These are phyloP conservation scores for Septoria linicola DNA, from an alignment of 2,329 filamentous ascomycete genomes.

Conservation along the genomic window DNA sequence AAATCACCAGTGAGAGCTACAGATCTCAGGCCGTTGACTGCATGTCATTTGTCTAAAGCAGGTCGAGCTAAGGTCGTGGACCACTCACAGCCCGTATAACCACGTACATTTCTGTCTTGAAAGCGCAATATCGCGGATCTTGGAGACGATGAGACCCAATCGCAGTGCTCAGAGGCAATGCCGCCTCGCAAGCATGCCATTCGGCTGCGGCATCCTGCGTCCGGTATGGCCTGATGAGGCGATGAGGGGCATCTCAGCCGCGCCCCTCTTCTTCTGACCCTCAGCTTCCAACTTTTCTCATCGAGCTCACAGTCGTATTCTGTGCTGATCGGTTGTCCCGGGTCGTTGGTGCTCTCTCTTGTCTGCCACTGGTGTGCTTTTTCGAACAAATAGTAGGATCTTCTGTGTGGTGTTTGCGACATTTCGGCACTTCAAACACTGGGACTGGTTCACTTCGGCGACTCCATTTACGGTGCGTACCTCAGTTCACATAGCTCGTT, in stretches of 20 bases:
- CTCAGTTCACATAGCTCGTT: conserved; percentile 14
- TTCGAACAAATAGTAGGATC: too few species aligned
- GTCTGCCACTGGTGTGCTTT: conserved; percentile 1
- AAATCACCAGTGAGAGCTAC: conserved; percentile 15
- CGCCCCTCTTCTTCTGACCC: conserved; percentile 14
- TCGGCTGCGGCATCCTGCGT: conserved; percentile 21
- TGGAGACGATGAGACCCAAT: conserved; percentile 12
- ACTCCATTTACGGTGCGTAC: conserved; percentile 1
- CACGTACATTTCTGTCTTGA: conserved; percentile 2
- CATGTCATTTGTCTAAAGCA: conserved; percentile 22
- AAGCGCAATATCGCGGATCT: conserved; percentile 10
- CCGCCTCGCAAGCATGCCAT: conserved; percentile 14
- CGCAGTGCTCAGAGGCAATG: conserved; percentile 4
- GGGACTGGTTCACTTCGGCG: neutral
- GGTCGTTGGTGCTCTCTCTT: conserved; percentile 2
- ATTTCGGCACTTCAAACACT: conserved; percentile 10
- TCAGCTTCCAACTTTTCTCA: conserved; percentile 10
- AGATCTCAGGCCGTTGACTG: conserved; percentile 8
- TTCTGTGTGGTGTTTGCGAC: neutral
- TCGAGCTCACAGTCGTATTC: conserved; percentile 2
- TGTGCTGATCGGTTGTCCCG: conserved; percentile 11
- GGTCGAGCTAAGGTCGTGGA: conserved; percentile 1
- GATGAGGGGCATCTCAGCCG: conserved; percentile 15
- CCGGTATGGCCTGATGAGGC: conserved; percentile 14
- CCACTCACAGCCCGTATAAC: conserved; percentile 13